Evolutionary conservation across 2,329 filamentous ascomycete genomes (phyloP), one percentile per base, ranked within the genome.

Genomic region (Elsinoe fawcettii): DNA sequence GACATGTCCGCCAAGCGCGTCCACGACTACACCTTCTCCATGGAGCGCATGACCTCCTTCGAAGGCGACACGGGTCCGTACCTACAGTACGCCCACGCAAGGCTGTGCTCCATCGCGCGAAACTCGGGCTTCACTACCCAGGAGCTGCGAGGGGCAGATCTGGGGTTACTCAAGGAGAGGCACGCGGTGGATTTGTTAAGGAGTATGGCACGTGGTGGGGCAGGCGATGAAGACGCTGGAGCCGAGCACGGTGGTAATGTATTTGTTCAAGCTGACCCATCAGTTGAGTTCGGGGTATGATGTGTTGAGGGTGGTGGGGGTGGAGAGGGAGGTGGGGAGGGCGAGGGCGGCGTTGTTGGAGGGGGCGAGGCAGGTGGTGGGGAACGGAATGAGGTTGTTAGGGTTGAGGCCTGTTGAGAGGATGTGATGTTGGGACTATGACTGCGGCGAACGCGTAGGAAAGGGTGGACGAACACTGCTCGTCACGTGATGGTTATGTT

Each of bases 1-100:
- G 93, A 97, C 69, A 96, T 97, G 90, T 87, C 83, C 63, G 93
- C 92, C 70, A 97, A 96, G 82, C 83, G 88, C 85, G 75, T 84
- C 67, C 83, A 84, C 71, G 80, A 81, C 65, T 84, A 87, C 71
- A 75, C 79, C 58, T 91, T 92, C 73, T 85, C 91, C 74, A 85
- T 90, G 78, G 83, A 89, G 58, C 79, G 82, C 63, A 91, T 93
- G 86, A 87, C 84, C 5, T 88, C 85, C 2, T 91, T 91, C 63
- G 88, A 93, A 73, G 88, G 88, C 43, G 88, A 92, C 70, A 93
- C 88, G 1, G 89, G 89, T 6, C 87, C 87, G 11, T 91, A 90
- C 70, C 80, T 95, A 41, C 88, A 93, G 75, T 90, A 91, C 67
- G 87, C 87, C 2, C 86, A 90, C 67, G 85, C 86, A 34, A 85